phyloP scores from a whole-genome alignment of 495 filamentous ascomycete genomes.

The Baudoinia panamericana region DNA sequence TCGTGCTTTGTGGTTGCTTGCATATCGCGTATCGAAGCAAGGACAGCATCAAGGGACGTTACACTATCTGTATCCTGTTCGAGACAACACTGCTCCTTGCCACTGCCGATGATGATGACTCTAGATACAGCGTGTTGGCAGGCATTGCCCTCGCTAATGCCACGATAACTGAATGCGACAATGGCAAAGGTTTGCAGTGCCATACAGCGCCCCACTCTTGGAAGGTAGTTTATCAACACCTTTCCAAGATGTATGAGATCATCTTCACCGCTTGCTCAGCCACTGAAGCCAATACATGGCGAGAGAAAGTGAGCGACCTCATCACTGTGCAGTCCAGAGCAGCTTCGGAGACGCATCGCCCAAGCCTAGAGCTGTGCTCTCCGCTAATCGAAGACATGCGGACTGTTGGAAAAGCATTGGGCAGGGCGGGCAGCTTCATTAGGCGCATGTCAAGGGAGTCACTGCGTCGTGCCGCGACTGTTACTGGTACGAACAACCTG shows the following conservation, averaged over 20 bases:
- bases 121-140: slow-evolving; percentile 58
- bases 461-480: slow-evolving; percentile 60
- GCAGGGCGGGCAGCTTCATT: slow-evolving; percentile 55
- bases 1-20: slow-evolving; percentile 74
- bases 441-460: slow-evolving; percentile 49
- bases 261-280: slow-evolving; percentile 79
- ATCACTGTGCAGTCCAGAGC: slow-evolving; percentile 30
- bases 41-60: slow-evolving; percentile 54
- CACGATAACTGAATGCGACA: slow-evolving; percentile 63
- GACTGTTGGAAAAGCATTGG: slow-evolving; percentile 59
- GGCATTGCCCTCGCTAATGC: slow-evolving; percentile 57
- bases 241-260: slow-evolving; percentile 66
- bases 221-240: slow-evolving; percentile 79
- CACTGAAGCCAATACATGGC: slow-evolving; percentile 71
- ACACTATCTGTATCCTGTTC: slow-evolving; percentile 82
- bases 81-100: slow-evolving; percentile 69
- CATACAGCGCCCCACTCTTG: slow-evolving; percentile 76
- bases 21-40: slow-evolving; percentile 70
- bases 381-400: slow-evolving; percentile 54
- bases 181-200: slow-evolving; percentile 75
- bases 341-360: slow-evolving; percentile 33
- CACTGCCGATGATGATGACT: slow-evolving; percentile 43
- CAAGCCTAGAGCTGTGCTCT: slow-evolving; percentile 41
- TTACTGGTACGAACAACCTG: slow-evolving; percentile 46
- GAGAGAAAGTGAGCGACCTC: slow-evolving; percentile 36